Evolutionary conservation across 2,329 filamentous ascomycete species (phyloP).

Genomic region (Alternaria dauci): DNA sequence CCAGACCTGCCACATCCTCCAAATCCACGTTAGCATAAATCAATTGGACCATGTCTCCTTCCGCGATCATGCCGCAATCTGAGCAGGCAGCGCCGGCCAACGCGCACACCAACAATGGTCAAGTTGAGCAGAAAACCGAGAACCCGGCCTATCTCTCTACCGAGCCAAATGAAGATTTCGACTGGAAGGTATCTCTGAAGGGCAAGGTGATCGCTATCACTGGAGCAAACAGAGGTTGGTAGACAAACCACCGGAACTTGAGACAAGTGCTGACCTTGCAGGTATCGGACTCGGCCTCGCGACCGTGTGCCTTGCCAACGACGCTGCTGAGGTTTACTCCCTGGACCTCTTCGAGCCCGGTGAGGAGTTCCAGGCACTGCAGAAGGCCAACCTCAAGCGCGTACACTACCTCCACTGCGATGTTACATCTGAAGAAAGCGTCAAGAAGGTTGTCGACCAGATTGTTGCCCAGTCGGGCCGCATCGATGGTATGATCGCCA

Average conservation of each 20-base stretch:
- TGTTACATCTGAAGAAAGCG: slow-evolving; percentile 59
- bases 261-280: slow-evolving; percentile 4
- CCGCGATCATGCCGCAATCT: slow-evolving; percentile 33
- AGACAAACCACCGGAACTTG: slow-evolving; percentile 44
- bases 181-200: slow-evolving; percentile 57
- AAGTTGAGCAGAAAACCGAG: slow-evolving; percentile 35
- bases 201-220: slow-evolving; percentile 52
- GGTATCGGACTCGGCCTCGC: slow-evolving; percentile 54
- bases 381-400: slow-evolving; percentile 53
- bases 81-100: slow-evolving; percentile 26
- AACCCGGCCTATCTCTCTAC: slow-evolving; percentile 53
- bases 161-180: slow-evolving; percentile 54
- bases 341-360: slow-evolving; percentile 59
- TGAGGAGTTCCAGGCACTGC: slow-evolving; percentile 55
- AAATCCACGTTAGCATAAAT: slow-evolving; percentile 1
- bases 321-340: slow-evolving; percentile 58
- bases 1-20: slow-evolving; percentile 22
- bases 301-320: slow-evolving; percentile 58
- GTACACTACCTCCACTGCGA: slow-evolving; percentile 59
- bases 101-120: slow-evolving; percentile 21
- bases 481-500: slow-evolving; percentile 62
- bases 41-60: slow-evolving; percentile 39
- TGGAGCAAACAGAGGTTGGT: slow-evolving; percentile 19
- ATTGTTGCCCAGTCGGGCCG: slow-evolving; percentile 58
- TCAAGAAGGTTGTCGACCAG: slow-evolving; percentile 56